A percentile compares a stretch with the other conserved stretches of the same genome.
phyloP scores from a whole-genome alignment of 1,284 basidiomycete genomes.

The Papiliotrema nemorosa region DNA sequence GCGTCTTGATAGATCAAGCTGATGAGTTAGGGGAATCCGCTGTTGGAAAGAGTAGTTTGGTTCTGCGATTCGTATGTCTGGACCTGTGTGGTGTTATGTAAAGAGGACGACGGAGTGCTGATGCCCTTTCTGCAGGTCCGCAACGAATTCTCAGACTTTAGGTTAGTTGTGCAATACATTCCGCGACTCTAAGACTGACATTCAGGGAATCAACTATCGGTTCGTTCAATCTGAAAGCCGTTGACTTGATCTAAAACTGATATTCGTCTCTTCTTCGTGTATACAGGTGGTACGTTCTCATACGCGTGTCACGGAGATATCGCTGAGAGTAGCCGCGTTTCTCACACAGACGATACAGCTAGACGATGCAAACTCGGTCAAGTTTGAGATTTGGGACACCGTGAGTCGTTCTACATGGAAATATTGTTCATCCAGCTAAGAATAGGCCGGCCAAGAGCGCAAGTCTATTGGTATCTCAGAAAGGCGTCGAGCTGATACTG shows the following conservation, averaged over 20 bases:
- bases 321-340: constrained; percentile 69
- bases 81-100: background rate
- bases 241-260: background rate
- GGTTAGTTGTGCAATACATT: constrained; percentile 55
- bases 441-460: constrained; percentile 50
- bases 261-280: constrained; percentile 14
- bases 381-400: constrained; percentile 93
- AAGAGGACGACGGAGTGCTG: constrained; percentile 5
- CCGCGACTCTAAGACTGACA: background rate
- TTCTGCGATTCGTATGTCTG: constrained; percentile 79
- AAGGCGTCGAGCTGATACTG: background rate
- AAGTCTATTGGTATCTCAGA: constrained; percentile 7
- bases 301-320: constrained; percentile 13
- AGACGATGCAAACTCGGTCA: constrained; percentile 84
- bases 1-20: background rate
- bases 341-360: constrained; percentile 90
- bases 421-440: constrained; percentile 1
- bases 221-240: constrained; percentile 13
- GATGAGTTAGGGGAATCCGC: constrained; percentile 79
- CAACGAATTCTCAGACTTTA: constrained; percentile 96
- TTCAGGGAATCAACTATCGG: constrained; percentile 49
- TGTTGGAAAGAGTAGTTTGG: constrained; percentile 94
- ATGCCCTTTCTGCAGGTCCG: constrained; percentile 48
- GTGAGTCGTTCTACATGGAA: constrained; percentile 14
- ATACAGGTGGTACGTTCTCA: constrained; percentile 21